These are phyloP conservation scores for Iris macrosiphon DNA, from an alignment of 106 monocot genomes.

Conservation along the genomic window DNA sequence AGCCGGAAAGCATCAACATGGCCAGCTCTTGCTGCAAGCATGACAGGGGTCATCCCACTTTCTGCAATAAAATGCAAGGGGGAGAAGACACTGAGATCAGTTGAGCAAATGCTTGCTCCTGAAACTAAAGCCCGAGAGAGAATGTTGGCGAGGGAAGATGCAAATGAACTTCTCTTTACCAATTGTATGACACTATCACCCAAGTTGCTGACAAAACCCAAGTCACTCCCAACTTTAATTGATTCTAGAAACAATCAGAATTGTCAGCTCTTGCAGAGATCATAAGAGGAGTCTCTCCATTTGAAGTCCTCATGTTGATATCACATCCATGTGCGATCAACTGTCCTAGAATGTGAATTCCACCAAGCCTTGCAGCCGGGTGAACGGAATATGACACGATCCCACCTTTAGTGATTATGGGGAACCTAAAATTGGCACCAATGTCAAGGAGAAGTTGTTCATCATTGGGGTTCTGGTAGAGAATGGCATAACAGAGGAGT, in stretches of 20 bases:
- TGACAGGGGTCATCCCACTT: slow-evolving; percentile 36
- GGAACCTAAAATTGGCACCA: slow-evolving; percentile 48
- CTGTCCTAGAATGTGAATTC: slow-evolving; percentile 19
- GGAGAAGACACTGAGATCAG: slow-evolving; percentile 39
- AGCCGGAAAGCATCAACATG: slow-evolving; percentile 43
- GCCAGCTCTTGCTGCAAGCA: slow-evolving; percentile 35
- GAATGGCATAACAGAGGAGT: slow-evolving; percentile 61
- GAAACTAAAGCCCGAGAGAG: slow-evolving; percentile 22
- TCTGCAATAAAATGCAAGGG: slow-evolving; percentile 36
- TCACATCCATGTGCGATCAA: slow-evolving; percentile 34
- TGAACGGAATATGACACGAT: slow-evolving; percentile 40
- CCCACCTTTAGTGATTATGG: slow-evolving; percentile 19
- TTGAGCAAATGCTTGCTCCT: slow-evolving; percentile 25
- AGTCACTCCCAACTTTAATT: slow-evolving; percentile 32
- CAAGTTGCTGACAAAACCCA: slow-evolving; percentile 27
- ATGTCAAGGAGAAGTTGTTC: slow-evolving; percentile 26
- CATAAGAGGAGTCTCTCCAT: slow-evolving; percentile 60
- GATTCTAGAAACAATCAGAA: slow-evolving; percentile 40
- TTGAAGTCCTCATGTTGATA: slow-evolving; percentile 28
- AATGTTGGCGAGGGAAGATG: slow-evolving; percentile 27
- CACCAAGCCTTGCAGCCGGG: slow-evolving; percentile 39
- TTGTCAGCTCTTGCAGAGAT: slow-evolving; percentile 30
- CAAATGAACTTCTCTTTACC: slow-evolving; percentile 33
- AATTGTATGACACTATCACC: slow-evolving; percentile 32
- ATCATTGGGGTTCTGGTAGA: slow-evolving; percentile 40